Base-by-base conservation (phyloP, 441 rosid species). In the Pelargonium fulgidum region DNA sequence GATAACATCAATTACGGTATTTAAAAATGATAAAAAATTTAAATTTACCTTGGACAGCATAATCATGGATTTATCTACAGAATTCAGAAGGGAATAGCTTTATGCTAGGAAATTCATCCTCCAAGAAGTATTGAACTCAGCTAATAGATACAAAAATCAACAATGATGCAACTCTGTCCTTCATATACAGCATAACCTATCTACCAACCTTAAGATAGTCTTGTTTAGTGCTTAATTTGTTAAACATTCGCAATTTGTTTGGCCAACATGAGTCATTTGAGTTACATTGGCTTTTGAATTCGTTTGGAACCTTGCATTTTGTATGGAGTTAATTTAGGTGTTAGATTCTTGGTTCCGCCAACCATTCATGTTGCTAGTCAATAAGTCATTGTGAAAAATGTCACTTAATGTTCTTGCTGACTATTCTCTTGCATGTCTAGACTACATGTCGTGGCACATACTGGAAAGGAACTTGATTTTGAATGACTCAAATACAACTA, bases 211-310 rank as follows among this genome's bases (percentile, higher is more conserved):
- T 63, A 63, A 48, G 45, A 47, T 14, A 9, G 19, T 16, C 44
- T 0, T 62, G 33, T 54, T 63, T 17, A 14, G 54, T 22, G 0
- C 5, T 62, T 26, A 62, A 8, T 62, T 12, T 12, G 47, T 17
- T 70, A 10, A 45, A 4, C 47, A 62, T 62, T n/a, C 16, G 63
- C 33, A 64, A 47, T 42, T 59, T 45, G 12, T 69, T 10, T 17
- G 45, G 42, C 48, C 62, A 24, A 16, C 24, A 17, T 6, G 19
- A 7, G 59, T n/a, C 16, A n/a, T 54, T 14, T 54, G 10, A 54
- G 22, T 54, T 54, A 14, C 61, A 54, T 19, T 54, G 61, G 61
- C 8, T 58, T 12, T 19, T 11, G 56, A 13, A 19, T 22, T 47
- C 44, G 0, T 12, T 26, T 54, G 20, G 7, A 70, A 33, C 41